Base-by-base conservation (phyloP, 495 filamentous ascomycete genomes). In the Talaromyces proteolyticus region DNA sequence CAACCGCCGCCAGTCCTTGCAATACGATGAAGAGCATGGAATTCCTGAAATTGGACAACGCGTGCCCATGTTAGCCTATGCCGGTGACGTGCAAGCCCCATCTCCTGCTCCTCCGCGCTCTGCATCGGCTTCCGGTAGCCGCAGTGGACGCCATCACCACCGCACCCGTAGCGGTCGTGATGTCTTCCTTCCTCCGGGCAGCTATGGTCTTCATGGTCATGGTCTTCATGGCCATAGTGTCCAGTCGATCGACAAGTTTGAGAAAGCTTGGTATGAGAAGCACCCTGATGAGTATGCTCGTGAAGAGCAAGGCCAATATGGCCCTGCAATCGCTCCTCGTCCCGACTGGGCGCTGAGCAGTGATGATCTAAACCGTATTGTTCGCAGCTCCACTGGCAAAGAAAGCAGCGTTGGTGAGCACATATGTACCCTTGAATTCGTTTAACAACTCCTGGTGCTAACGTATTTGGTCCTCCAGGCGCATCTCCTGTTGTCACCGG, bases 71-170 rank as follows among this genome's bases (percentile, higher is more conserved):
- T 86, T 92, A 59, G 85, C 85, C 29, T 82, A 94, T 68, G 91
- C 91, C 36, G 93, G 93, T 39, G 93, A 97, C 66, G 94, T 99
- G 8, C 93, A 99, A 68, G 93, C 93, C 11, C 93, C 93, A 0
- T 91, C 94, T 0, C 89, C 91, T 3, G 80, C 86, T 14, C 88
- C 83, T n/a, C 69, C 67, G 44, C 53, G 42, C 6, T 67, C 72
- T 25, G 70, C 77, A 3, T 66, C 78, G 34, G 66, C 67, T 16
- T 73, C 72, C 26, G 64, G 77, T 17, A 68, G 75, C 23, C 83
- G 82, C 18, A 59, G 77, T 54, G 80, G 81, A 41, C 78, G 80
- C 53, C 78, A 87, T 54, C 89, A 95, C 57, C 64, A 76, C 34
- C 83, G 91, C 42, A 81, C 72, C 52, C 78, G 75, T 26, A 85